These are phyloP conservation scores for Zalerion maritima DNA, from an alignment of 495 filamentous ascomycete species.

Conservation along the genomic window DNA sequence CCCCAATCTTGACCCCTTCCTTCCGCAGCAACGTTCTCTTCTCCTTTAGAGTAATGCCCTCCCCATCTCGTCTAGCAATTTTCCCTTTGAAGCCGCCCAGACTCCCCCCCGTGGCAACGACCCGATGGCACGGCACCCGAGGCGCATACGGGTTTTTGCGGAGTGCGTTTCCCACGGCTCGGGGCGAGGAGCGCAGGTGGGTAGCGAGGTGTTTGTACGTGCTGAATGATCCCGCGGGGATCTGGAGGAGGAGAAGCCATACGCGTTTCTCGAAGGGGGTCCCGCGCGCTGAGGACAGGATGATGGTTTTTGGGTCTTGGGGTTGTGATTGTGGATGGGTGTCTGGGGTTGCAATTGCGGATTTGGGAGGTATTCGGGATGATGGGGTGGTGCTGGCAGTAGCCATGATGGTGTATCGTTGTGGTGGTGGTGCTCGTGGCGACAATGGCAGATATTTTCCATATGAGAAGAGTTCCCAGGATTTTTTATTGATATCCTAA, in stretches of 20 bases:
- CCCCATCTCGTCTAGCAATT: slow-evolving; percentile 21
- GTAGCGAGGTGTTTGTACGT: slow-evolving; percentile 59
- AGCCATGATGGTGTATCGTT: slow-evolving; percentile 1
- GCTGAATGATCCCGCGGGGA: slow-evolving; percentile 54
- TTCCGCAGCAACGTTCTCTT: slow-evolving; percentile 22
- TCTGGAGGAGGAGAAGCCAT: slow-evolving; percentile 51
- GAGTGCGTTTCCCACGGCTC: slow-evolving; percentile 69
- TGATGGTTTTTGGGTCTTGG: slow-evolving; percentile 4
- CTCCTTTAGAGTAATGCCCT: slow-evolving; percentile 26
- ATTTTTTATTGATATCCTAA: too few relatives aligned
- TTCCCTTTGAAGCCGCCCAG: slow-evolving; percentile 39
- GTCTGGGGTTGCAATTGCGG: slow-evolving; percentile 1
- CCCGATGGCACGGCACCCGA: slow-evolving; percentile 40
- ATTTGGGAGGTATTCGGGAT: slow-evolving; percentile 3
- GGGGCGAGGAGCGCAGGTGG: slow-evolving; percentile 51
- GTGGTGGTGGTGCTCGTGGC: slow-evolving; percentile 1
- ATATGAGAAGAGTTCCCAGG: too few relatives aligned
- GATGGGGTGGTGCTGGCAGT: slow-evolving; percentile 5
- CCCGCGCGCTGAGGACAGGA: slow-evolving; percentile 9
- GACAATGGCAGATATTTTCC: slow-evolving; percentile 1
- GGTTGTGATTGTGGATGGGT: slow-evolving; percentile 3
- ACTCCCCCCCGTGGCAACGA: slow-evolving; percentile 27
- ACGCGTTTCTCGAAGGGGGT: slow-evolving; percentile 44
- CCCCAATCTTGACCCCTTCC: slow-evolving; percentile 27
- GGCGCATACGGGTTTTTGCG: slow-evolving; percentile 58